Conservation (phyloP, 148 eudicot genomes). For the Nepenthes gracilis region DNA sequence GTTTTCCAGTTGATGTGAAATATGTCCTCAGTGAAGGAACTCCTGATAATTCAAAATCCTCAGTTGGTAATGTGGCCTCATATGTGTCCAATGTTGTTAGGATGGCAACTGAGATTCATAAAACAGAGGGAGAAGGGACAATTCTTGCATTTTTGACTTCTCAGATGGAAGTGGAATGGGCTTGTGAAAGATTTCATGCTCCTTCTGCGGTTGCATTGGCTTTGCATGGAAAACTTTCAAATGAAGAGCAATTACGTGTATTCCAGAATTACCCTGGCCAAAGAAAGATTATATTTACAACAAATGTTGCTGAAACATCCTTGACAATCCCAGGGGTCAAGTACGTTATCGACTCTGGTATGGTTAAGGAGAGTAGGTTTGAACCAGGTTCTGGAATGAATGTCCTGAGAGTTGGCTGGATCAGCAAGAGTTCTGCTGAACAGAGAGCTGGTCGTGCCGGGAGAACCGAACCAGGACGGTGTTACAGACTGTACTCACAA, state of each 20-base stretch:
- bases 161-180: conserved; percentile 89
- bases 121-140: conserved; percentile 59
- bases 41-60: conserved; percentile 8
- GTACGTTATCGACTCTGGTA: conserved; percentile 86
- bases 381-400: conserved; percentile 90
- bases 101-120: conserved; percentile 59
- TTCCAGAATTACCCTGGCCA: conserved; percentile 50
- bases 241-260: conserved; percentile 63
- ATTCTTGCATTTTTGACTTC: conserved; percentile 92
- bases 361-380: conserved; percentile 81
- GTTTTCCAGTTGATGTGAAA: conserved; percentile 66
- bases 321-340: conserved; percentile 90
- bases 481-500: conserved; percentile 73
- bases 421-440: conserved; percentile 90
- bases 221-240: conserved; percentile 81
- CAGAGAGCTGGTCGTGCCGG: conserved; percentile 98
- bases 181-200: conserved; percentile 51
- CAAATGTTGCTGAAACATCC: conserved; percentile 97
- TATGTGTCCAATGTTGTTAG: conserved; percentile 49
- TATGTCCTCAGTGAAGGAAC: conserved; percentile 35
- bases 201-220: conserved; percentile 42
- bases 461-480: conserved; percentile 84
- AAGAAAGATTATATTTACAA: conserved; percentile 82
- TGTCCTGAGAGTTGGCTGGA: conserved; percentile 59
- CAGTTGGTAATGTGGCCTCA: conserved; percentile 33